Evolutionary conservation across 1,284 basidiomycete species (phyloP).

Genomic region (Ganoderma leucocontextum): DNA sequence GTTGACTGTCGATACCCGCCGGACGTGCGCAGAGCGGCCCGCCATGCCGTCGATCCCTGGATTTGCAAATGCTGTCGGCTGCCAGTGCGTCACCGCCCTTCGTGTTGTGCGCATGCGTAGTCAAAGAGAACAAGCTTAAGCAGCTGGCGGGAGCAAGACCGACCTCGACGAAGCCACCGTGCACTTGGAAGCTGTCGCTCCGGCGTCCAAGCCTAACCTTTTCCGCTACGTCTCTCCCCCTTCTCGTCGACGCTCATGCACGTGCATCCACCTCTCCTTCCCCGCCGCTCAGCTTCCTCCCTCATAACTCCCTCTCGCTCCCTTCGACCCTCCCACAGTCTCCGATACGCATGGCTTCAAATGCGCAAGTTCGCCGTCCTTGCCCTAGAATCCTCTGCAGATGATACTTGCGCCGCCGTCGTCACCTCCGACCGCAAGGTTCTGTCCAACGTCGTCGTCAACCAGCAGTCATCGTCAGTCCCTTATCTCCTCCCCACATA

Average conservation of each 20-base stretch:
- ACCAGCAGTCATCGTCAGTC: conserved; percentile 66
- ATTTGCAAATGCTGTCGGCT: not conserved
- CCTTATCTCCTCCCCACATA: not conserved
- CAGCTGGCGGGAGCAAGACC: not conserved
- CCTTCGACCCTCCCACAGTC: not conserved
- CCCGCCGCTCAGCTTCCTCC: not conserved
- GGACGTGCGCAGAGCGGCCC: conserved; percentile 34
- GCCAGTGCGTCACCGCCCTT: not conserved
- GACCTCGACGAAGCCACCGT: not conserved
- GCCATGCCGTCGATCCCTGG: conserved; percentile 23
- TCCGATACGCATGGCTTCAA: not conserved
- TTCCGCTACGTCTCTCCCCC: conserved; percentile 1
- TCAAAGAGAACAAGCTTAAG: not conserved
- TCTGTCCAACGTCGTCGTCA: conserved; percentile 84
- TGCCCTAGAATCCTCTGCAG: conserved; percentile 86
- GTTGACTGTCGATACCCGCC: conserved; percentile 20
- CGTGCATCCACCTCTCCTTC: conserved; percentile 14
- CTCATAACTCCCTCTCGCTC: not conserved
- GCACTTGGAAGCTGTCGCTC: not conserved
- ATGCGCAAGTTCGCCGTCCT: conserved; percentile 67
- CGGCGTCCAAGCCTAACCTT: conserved; percentile 8
- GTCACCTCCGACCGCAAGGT: conserved; percentile 74
- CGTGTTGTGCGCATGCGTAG: not conserved
- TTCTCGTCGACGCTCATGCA: conserved; percentile 21
- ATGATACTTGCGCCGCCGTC: conserved; percentile 90